Percentiles rank a stretch among this genome's conserved stretches.
Conservation (phyloP, 2,329 filamentous ascomycete species). For the Neonectria faginata region DNA sequence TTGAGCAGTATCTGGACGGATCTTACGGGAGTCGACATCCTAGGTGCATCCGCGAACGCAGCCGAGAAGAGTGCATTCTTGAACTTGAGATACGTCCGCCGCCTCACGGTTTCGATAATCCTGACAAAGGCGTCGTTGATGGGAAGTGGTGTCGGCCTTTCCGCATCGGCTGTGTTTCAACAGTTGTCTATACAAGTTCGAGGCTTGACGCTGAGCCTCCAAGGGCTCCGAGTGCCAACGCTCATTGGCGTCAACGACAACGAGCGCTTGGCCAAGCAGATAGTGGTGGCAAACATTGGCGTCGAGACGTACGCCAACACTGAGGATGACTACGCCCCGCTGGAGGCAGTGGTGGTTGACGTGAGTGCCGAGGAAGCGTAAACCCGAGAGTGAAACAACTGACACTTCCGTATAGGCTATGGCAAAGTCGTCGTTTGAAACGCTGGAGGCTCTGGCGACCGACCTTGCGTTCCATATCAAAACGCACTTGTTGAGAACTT, state of each 20-base stretch:
- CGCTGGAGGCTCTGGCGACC: constrained; percentile 70
- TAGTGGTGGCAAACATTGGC: constrained; percentile 72
- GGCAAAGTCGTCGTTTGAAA: constrained; percentile 69
- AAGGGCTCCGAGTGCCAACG: constrained; percentile 71
- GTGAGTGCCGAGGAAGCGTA: constrained; percentile 55
- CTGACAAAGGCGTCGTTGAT: constrained; percentile 77
- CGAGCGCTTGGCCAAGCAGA: constrained; percentile 75
- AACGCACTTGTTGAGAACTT: constrained; percentile 51
- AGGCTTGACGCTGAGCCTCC: constrained; percentile 59
- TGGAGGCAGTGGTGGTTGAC: constrained; percentile 72
- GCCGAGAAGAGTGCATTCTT: constrained; percentile 46
- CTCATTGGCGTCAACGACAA: constrained; percentile 80
- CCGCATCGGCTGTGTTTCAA: constrained; percentile 57
- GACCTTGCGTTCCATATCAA: constrained; percentile 61
- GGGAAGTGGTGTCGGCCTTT: constrained; percentile 69
- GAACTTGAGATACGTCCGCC: constrained; percentile 52
- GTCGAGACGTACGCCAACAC: constrained; percentile 64
- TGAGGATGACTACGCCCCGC: constrained; percentile 63
- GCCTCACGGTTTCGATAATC: constrained; percentile 64
- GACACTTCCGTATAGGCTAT: constrained; percentile 56
- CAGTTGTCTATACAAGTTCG: constrained; percentile 44
- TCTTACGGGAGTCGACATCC: constrained; percentile 44
- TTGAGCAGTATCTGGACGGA: constrained; percentile 50
- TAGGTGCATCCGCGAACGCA: constrained; percentile 17
- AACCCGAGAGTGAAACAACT: constrained; percentile 3